Base-by-base conservation (phyloP, 106 monocot species). In the Gastrodia elata region DNA sequence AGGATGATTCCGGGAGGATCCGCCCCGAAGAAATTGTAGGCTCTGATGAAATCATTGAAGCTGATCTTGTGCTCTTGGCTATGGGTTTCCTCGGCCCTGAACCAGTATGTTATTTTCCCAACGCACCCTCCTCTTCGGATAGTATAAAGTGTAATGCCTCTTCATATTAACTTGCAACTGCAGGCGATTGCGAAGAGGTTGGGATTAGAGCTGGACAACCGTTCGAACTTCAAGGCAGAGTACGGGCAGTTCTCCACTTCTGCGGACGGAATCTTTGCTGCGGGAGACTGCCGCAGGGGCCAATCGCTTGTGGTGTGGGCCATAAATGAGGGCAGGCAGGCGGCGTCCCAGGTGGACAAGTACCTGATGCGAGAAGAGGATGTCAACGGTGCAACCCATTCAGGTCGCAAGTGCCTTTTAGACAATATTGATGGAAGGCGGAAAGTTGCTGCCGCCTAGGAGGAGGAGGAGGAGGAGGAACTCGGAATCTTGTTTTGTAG, bases 51-150 rank as follows among this genome's bases (percentile, higher is more conserved):
- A 84, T 79, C 2, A 86, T 98, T 24, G 98, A 91, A 73, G 98
- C 98, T 4, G 98, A 93, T 79, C 88, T 98, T 0, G 93, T 91
- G 22, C 79, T 98, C 38, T 73, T 98, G 46, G 98, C 93, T 3
- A 91, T 98, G 98, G 98, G 98, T 32, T 98, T 98, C 82, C 91
- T 98, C 65, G 98, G 98, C 71, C 98, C 98, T 2, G 98, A 98
- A 71, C 71, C 87, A 61, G 98, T 93, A 24, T 84, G 86, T 65
- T 43, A 28, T 64, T 22, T 36, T 33, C 37, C 25, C 28, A 28
- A n/a, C 71, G 39, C 24, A n/a, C 37, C 72, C 3, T 16, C 28
- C 11, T 8, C 30, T 28, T n/a, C n/a, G n/a, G n/a, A n/a, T n/a
- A n/a, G n/a, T n/a, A n/a, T n/a, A n/a, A n/a, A n/a, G n/a, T n/a